Base-by-base conservation (phyloP, 2,329 filamentous ascomycete species). In the Alternaria sp. region DNA sequence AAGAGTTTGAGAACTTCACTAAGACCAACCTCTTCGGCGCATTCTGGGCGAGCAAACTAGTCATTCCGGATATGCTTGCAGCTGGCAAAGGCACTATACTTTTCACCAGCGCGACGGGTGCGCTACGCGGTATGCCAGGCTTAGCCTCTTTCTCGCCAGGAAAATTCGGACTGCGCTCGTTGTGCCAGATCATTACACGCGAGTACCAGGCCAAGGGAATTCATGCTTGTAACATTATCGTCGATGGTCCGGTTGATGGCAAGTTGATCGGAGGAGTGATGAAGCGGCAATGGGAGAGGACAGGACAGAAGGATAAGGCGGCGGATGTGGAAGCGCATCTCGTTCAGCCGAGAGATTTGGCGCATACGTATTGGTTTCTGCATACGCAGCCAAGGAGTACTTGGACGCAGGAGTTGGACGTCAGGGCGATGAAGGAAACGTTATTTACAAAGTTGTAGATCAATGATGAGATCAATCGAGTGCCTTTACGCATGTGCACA, bases 391-490 rank as follows among this genome's bases (percentile, higher is more conserved):
- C 62, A n/a, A 54, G 64, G 20, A 70, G 67, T 60, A 66, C 67
- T 4, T 70, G 67, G 67, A 70, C 66, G 22, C 67, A 70, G 38
- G 67, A 70, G 42, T 53, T 69, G 52, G 67, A 69, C 51, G 66
- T 67, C n/a, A 51, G 64, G 24, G 59, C 66, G 12, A 64, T 65
- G 62, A 68, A 70, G 41, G 64, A 63, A 26, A 47, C 60, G 5
- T 3, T 61, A 0, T 65, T 62, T 34, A 53, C 62, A 14, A 65
- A 63, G 51, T 16, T 63, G 48, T 65, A 44, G 42, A 18, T 28
- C 2, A 4, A 28, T 26, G 0, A 12, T 14, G 32, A 36, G 0
- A 1, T 22, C 1, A 22, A 4, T 4, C 3, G 20, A 22, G 20
- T 3, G 20, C 20, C 3, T 22, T 4, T 1, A 3, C 3, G 3